Evolutionary conservation across 352 stramenopile species (phyloP).

Genomic region (Globisporangium middletonii): DNA sequence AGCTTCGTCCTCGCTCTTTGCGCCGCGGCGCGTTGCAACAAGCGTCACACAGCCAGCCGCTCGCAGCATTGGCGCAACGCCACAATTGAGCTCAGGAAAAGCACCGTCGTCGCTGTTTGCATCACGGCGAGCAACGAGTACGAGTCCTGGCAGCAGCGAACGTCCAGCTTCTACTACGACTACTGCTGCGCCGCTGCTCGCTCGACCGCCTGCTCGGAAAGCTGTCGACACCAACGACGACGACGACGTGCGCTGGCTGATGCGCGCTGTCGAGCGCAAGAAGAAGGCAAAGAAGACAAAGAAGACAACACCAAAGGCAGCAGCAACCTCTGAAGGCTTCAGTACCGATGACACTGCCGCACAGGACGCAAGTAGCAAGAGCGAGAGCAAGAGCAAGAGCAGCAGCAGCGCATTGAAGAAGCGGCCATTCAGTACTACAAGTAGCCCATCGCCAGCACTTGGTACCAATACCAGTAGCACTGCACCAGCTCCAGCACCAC

Average conservation of each 20-base stretch:
- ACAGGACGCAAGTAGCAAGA: background rate
- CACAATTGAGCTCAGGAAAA: background rate
- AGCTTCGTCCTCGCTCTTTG: constrained; percentile 9
- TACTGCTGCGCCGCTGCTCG: background rate
- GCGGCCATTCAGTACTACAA: constrained; percentile 4
- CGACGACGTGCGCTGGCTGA: constrained; percentile 28
- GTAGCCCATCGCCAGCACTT: background rate
- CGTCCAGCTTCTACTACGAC: background rate
- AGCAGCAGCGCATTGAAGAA: constrained; percentile 4
- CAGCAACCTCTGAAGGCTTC: background rate
- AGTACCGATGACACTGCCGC: background rate
- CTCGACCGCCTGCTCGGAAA: too few species aligned
- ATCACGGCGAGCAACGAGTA: background rate
- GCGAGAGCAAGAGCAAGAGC: background rate
- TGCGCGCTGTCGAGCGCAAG: constrained; percentile 36
- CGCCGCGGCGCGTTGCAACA: background rate
- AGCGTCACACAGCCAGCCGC: too few species aligned
- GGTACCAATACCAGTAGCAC: background rate
- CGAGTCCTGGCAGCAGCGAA: background rate
- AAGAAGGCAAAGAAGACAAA: constrained; percentile 8
- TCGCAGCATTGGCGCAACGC: too few species aligned
- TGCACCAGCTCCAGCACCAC: background rate
- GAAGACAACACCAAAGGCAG: background rate
- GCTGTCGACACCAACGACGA: background rate
- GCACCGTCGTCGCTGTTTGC: background rate